Evolutionary conservation across 2,329 filamentous ascomycete genomes (phyloP), one percentile per base, ranked within the genome.

Genomic region (Diaporthe sp.): DNA sequence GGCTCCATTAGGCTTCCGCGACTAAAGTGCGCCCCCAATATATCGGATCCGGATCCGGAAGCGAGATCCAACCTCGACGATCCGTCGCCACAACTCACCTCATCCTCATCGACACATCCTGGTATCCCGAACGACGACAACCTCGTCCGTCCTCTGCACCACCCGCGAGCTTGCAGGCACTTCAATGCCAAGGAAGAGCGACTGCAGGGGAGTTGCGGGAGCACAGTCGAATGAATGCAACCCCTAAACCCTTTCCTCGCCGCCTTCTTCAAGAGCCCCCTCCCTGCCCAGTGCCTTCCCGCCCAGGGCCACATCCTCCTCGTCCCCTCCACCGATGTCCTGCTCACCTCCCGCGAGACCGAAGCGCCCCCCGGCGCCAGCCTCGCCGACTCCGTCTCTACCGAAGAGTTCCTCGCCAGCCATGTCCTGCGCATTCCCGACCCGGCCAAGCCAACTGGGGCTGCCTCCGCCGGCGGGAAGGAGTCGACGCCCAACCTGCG

Each of bases 181-280:
- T 71, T 77, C 72, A 53, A 77, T 77, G 76, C 61, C 44, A 68
- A 75, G 60, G 60, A 49, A 46, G 46, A 72, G 61, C 75, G 70
- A 72, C 76, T 67, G 37, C 55, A 71, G 72, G 75, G 76, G 71
- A 58, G 75, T 76, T 73, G 76, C 72, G 75, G 75, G 68, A 73
- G 71, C 65, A 67, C 68, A 77, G 79, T 80, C 78, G 82, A 82
- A 80, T 83, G 93, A 92, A 98, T 98, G 96, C 96, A 96, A 93
- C 95, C 97, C 88, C 91, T 98, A 92, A 99, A 99, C 88, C 97
- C 97, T 85, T 98, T 98, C 87, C 91, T 99, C 86, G 93, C 94
- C 89, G 95, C 96, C 90, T 98, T 99, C 92, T 98, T 98, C 91
- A 95, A 95, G 89, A 98, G 95, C 91, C 92, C 95, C 85, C 91